Conservation (phyloP, 768 basidiomycete species). For the Clitopilus hobsonii region DNA sequence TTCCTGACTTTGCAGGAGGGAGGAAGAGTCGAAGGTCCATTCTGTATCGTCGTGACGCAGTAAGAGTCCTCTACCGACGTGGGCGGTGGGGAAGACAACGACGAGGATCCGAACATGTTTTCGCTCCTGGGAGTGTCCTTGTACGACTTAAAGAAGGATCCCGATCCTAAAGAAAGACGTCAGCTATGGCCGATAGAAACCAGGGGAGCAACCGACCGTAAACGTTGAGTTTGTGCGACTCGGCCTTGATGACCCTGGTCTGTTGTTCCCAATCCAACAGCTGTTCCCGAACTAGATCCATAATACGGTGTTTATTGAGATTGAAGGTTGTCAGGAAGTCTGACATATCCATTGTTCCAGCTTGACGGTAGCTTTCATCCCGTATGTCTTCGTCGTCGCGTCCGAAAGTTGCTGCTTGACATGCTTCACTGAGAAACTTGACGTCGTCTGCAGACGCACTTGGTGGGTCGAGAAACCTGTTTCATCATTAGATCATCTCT, state of each 20-base stretch:
- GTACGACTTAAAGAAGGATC: conserved; percentile 42
- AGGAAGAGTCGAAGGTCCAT: conserved; percentile 30
- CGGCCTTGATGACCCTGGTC: conserved; percentile 16
- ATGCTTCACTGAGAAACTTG: conserved; percentile 20
- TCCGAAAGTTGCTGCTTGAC: conserved; percentile 37
- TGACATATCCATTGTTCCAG: conserved; percentile 32
- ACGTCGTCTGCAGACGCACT: no score
- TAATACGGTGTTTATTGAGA: conserved; percentile 17
- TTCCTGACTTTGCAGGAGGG: conserved; percentile 6
- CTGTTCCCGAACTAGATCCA: conserved; percentile 17
- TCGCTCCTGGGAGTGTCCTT: conserved; percentile 37
- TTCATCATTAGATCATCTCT: no score
- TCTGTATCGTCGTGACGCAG: conserved; percentile 21
- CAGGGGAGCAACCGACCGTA: conserved; percentile 25
- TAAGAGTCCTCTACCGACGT: conserved; percentile 32
- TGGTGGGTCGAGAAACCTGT: no score
- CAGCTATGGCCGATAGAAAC: no score
- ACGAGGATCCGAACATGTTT: conserved; percentile 48
- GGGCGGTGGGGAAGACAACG: conserved; percentile 32
- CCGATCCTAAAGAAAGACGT: conserved; percentile 19
- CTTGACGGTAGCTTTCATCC: conserved; percentile 40
- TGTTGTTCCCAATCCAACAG: conserved; percentile 16
- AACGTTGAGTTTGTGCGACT: conserved; percentile 43
- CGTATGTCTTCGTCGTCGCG: conserved; percentile 25
- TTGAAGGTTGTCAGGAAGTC: conserved; percentile 28